phyloP scores from a whole-genome alignment of 2,329 filamentous ascomycete genomes.

The Helicocarpus griseus region DNA sequence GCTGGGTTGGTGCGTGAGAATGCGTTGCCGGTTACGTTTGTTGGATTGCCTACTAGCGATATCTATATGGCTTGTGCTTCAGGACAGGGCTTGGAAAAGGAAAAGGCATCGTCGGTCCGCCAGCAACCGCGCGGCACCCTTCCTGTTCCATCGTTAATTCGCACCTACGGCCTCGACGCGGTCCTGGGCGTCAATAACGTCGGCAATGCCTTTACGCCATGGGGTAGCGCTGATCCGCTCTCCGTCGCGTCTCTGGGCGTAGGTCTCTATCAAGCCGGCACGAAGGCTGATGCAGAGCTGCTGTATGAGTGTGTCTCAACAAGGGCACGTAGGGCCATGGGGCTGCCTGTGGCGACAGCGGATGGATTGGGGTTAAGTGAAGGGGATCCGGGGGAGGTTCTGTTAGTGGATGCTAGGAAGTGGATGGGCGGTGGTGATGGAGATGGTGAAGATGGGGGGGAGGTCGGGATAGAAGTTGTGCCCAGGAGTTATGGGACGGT shows the following conservation, averaged over 20 bases:
- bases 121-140: conserved; percentile 53
- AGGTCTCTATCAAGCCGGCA: conserved; percentile 59
- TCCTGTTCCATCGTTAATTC: conserved; percentile 51
- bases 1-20: conserved; percentile 37
- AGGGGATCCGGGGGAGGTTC: conserved; percentile 10
- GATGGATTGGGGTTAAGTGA: not conserved
- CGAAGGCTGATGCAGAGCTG: conserved; percentile 46
- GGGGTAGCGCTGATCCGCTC: conserved; percentile 58
- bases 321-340: conserved; percentile 30
- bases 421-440: conserved; percentile 23
- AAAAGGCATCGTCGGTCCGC: too few relatives aligned
- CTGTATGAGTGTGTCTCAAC: conserved; percentile 48
- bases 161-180: conserved; percentile 47
- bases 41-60: conserved; percentile 62
- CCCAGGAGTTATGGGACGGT: conserved; percentile 21
- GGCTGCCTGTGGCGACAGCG: conserved; percentile 14
- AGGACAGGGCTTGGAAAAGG: too few relatives aligned
- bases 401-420: conserved; percentile 5
- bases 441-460: conserved; percentile 13
- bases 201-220: conserved; percentile 64
- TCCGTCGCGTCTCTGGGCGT: conserved; percentile 53
- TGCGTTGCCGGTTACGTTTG: conserved; percentile 52
- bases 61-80: conserved; percentile 63
- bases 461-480: too few relatives aligned
- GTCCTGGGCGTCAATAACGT: conserved; percentile 62